Percentiles rank a stretch among this genome's conserved stretches.
These are phyloP conservation scores for Senecio squalidus DNA, from an alignment of 140 eudicot genomes.

Conservation along the genomic window DNA sequence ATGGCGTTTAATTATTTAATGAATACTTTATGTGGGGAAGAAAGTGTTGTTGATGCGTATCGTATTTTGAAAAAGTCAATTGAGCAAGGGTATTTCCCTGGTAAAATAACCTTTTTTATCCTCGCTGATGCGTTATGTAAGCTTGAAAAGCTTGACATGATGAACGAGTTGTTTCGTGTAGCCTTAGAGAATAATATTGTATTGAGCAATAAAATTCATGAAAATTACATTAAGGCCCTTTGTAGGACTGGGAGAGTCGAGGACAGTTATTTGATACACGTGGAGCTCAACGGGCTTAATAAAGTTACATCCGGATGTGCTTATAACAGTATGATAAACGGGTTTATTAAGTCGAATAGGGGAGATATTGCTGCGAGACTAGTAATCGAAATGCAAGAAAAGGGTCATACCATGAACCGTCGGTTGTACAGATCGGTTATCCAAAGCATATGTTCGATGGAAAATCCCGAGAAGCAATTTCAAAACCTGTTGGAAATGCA, in stretches of 20 bases:
- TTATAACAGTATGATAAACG: constrained; percentile 48
- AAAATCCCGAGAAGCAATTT: constrained; percentile 45
- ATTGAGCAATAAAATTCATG: constrained; percentile 30
- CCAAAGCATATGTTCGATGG: constrained; percentile 50
- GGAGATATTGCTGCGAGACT: constrained; percentile 65
- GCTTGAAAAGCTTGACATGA: constrained; percentile 63
- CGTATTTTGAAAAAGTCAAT: constrained; percentile 51
- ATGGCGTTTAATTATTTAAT: constrained; percentile 64
- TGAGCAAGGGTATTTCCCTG: constrained; percentile 60
- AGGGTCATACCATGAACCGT: constrained; percentile 42
- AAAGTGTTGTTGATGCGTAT: constrained; percentile 59
- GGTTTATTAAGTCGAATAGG: constrained; percentile 40
- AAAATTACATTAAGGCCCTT: constrained; percentile 55
- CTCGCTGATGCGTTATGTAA: constrained; percentile 74
- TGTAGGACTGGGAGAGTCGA: constrained; percentile 54
- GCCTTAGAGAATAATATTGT: constrained; percentile 42
- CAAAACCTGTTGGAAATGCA: constrained; percentile 59
- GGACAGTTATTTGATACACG: constrained; percentile 57
- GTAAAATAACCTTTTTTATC: constrained; percentile 45
- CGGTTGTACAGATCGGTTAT: constrained; percentile 38
- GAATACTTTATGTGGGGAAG: constrained; percentile 61
- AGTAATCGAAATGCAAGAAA: constrained; percentile 82
- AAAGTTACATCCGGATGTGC: constrained; percentile 31
- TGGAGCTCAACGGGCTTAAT: constrained; percentile 34
- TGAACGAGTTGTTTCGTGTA: constrained; percentile 62